Percentiles rank a stretch among this genome's conserved stretches.
Conservation (phyloP, 345 rosid genomes). For the Bruguiera parviflora region DNA sequence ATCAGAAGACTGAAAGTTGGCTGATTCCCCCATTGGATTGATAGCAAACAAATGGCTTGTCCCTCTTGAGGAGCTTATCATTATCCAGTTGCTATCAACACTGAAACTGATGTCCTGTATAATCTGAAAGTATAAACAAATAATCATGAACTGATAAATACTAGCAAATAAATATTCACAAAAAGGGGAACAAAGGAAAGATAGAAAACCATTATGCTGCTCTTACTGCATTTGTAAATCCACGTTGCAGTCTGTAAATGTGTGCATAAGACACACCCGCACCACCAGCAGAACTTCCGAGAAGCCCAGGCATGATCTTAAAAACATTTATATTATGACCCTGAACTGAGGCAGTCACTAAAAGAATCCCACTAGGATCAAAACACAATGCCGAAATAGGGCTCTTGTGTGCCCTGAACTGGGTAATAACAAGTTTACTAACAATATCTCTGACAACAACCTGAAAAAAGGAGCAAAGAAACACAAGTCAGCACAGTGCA, state of each 20-base stretch:
- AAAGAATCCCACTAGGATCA: slow-evolving; percentile 85
- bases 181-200: neutral
- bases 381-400: slow-evolving; percentile 87
- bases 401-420: slow-evolving; percentile 89
- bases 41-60: slow-evolving; percentile 93
- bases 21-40: slow-evolving; percentile 53
- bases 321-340: slow-evolving; percentile 92
- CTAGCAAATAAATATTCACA: neutral
- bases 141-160: neutral
- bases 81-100: slow-evolving; percentile 76
- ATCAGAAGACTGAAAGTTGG: slow-evolving; percentile 34
- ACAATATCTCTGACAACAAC: slow-evolving; percentile 79
- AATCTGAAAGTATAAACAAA: slow-evolving; percentile 44
- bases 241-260: slow-evolving; percentile 90
- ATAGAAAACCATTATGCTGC: slow-evolving; percentile 2
- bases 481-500: neutral
- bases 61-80: slow-evolving; percentile 91
- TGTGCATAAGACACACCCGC: slow-evolving; percentile 51
- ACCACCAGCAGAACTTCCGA: slow-evolving; percentile 41
- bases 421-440: slow-evolving; percentile 61
- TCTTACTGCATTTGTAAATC: slow-evolving; percentile 91
- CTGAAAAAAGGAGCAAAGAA: slow-evolving; percentile 34
- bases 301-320: slow-evolving; percentile 59
- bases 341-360: slow-evolving; percentile 88
- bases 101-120: slow-evolving; percentile 93